phyloP scores from a whole-genome alignment of 2,329 filamentous ascomycete species.

The Aspergillus sp. region DNA sequence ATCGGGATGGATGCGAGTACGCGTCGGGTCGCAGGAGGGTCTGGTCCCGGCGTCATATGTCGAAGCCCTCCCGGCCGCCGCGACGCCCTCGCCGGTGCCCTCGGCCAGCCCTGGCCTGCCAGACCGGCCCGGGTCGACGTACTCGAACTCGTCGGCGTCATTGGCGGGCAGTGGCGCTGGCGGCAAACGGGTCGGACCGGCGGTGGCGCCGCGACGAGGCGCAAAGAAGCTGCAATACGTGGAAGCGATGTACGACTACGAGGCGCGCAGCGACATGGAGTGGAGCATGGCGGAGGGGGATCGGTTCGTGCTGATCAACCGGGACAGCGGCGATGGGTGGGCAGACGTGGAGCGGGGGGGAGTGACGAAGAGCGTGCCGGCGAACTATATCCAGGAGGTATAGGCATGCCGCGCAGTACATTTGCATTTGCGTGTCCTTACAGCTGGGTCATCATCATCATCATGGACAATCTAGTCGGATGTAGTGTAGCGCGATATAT shows the following conservation, averaged over 20 bases:
- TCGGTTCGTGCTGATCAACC: conserved; percentile 82
- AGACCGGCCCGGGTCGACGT: conserved; percentile 68
- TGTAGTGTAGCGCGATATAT: background rate
- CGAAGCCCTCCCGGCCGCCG: conserved; percentile 53
- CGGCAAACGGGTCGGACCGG: conserved; percentile 82
- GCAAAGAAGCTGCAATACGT: conserved; percentile 94
- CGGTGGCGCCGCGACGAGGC: conserved; percentile 83
- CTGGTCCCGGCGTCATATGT: conserved; percentile 86
- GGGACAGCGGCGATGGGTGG: conserved; percentile 92
- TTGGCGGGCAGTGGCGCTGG: conserved; percentile 51
- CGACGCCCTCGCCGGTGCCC: conserved; percentile 45
- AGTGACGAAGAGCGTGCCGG: conserved; percentile 82
- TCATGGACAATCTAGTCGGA: background rate
- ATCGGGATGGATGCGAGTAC: conserved; percentile 86
- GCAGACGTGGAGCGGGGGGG: conserved; percentile 93
- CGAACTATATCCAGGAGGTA: conserved; percentile 83
- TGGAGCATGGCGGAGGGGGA: conserved; percentile 91
- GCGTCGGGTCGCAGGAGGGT: conserved; percentile 69
- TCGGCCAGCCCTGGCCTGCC: conserved; percentile 31
- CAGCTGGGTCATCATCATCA: too few species aligned
- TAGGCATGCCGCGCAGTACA: too few species aligned
- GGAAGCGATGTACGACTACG: conserved; percentile 89
- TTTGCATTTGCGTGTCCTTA: background rate
- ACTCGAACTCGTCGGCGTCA: conserved; percentile 75
- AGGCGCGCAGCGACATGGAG: conserved; percentile 79